Evolutionary conservation across 208 protist genomes (phyloP).

Genomic region (Leptomonas seymouri): DNA sequence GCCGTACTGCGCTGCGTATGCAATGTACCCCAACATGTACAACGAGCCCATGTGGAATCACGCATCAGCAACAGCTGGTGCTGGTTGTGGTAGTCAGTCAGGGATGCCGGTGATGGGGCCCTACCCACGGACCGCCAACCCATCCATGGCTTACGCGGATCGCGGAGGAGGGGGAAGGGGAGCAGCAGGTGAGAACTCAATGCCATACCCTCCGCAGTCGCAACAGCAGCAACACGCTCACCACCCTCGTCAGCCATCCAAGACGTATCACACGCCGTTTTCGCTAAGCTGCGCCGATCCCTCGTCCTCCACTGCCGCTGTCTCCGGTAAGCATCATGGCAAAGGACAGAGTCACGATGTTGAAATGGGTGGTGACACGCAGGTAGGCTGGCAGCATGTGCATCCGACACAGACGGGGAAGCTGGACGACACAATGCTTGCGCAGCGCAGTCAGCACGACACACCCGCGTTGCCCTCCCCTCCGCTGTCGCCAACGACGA

Average conservation of each 20-base stretch:
- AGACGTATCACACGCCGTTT: neutral
- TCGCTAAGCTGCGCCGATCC: neutral
- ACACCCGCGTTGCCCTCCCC: neutral
- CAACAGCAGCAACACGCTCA: conserved; percentile 1
- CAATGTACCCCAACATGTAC: conserved; percentile 16
- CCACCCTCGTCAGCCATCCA: neutral
- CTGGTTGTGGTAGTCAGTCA: neutral
- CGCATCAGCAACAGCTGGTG: neutral
- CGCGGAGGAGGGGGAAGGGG: neutral
- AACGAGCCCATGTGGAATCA: conserved; percentile 2
- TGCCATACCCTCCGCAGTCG: neutral
- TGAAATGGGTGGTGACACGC: neutral
- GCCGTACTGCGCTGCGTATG: conserved; percentile 18
- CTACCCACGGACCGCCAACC: neutral
- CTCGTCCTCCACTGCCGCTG: neutral
- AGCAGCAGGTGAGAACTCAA: too few relatives aligned
- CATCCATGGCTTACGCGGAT: neutral
- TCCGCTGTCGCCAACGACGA: conserved; percentile 1
- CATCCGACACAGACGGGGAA: neutral
- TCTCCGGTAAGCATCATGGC: neutral
- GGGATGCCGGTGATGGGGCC: neutral
- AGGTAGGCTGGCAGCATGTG: neutral
- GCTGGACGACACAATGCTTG: neutral
- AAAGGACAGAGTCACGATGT: neutral
- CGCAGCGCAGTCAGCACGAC: conserved; percentile 3